Conservation (phyloP, 78 protist genomes). For the Acrasis kona region DNA sequence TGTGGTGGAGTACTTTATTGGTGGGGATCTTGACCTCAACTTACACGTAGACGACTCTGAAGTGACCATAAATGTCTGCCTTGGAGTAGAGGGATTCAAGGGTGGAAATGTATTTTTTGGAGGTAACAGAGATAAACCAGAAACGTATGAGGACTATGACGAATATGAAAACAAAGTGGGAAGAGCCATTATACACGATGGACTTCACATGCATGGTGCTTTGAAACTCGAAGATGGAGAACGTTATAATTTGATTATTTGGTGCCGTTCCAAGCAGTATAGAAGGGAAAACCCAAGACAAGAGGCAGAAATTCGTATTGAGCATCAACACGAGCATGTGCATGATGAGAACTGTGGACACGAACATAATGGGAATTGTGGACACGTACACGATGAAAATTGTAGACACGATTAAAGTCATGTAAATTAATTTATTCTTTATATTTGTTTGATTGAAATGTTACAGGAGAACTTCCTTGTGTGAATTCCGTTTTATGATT, state of each 20-base stretch:
- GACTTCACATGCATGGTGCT: not conserved
- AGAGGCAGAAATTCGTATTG: too few relatives aligned
- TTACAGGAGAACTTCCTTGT: too few relatives aligned
- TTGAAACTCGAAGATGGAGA: not conserved
- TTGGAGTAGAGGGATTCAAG: not conserved
- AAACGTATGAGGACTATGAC: not conserved
- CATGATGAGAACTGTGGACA: too few relatives aligned
- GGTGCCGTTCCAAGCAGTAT: too few relatives aligned
- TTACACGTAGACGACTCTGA: not conserved
- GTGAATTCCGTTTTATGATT: too few relatives aligned
- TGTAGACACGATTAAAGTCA: too few relatives aligned
- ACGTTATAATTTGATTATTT: not conserved
- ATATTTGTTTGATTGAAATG: too few relatives aligned
- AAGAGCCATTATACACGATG: not conserved
- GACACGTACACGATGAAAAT: too few relatives aligned
- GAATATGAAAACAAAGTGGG: not conserved
- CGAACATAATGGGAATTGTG: too few relatives aligned
- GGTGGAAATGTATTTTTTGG: not conserved
- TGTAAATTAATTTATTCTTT: too few relatives aligned
- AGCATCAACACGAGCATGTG: too few relatives aligned
- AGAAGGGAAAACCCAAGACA: too few relatives aligned
- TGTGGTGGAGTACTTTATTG: not conserved
- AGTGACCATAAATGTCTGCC: not conserved
- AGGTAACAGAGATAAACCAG: not conserved
- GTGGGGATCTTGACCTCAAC: not conserved